Evolutionary conservation across 2,329 filamentous ascomycete species (phyloP), one percentile per base, ranked within the genome.

Genomic region (Hypoxylon sp.): DNA sequence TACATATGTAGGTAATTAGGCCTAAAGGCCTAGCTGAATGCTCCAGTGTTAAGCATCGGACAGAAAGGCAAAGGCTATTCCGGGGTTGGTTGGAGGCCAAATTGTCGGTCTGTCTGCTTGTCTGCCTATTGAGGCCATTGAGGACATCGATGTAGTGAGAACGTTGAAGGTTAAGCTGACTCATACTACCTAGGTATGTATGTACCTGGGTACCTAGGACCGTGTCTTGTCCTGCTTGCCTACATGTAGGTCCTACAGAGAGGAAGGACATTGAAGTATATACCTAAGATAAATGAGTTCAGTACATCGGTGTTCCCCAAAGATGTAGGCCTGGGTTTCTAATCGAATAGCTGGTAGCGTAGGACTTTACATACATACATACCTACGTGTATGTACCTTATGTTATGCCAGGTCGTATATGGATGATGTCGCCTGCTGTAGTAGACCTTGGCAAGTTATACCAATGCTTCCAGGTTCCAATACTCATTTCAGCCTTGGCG

Each of bases 61-160:
- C 21, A 49, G 5, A 28, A 30, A 49, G 45, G 45, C 45, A 49
- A 49, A 49, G 45, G 45, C 45, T 49, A 17, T 49, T 21, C 45
- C 7, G 10, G 25, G 10, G 25, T 49, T 23, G 23, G 21, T 25
- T 49, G 45, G 45, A 25, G 45, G 45, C 45, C 45, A 49, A 49
- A 49, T 49, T 11, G 25, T 49, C 45, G 14, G 21, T 49, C 25
- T 49, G 43, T 46, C 21, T 23, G 45, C 45, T 30, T 49, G 25
- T 25, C 45, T 25, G 45, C 25, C 38, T 43, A 17, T 43, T 11
- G 38, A 43, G 17, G 38, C 38, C 14, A 43, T 4, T 30, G 28
- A 30, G 28, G 23, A 2, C 23, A n/a, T 41, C 9, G 38, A 41
- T 5, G 17, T 21, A 19, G 38, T 43, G 38, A 43, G 17, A 21